A percentile compares a stretch with the other conserved stretches of the same genome.
These are phyloP conservation scores for Phytophthora capsici DNA, from an alignment of 352 stramenopile genomes.

Conservation along the genomic window DNA sequence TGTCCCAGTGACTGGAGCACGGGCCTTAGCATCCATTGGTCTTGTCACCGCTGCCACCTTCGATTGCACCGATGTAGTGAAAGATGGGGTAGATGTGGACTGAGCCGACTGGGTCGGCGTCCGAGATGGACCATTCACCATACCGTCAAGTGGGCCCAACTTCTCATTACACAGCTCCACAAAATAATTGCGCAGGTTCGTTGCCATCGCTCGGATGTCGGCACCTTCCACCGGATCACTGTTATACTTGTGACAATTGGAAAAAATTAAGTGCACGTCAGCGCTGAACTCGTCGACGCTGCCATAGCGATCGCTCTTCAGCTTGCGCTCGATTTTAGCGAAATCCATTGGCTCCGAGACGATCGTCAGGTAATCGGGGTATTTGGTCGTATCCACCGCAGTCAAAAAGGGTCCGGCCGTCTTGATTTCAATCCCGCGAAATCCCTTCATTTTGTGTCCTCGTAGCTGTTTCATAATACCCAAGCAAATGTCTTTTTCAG, in stretches of 20 bases:
- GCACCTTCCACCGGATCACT: slow-evolving; percentile 85
- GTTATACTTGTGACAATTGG: slow-evolving; percentile 91
- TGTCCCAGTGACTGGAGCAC: slow-evolving; percentile 2
- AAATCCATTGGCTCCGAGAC: slow-evolving; percentile 89
- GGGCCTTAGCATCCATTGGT: slow-evolving; percentile 15
- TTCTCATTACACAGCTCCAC: slow-evolving; percentile 76
- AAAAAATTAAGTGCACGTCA: slow-evolving; percentile 89
- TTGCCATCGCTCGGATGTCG: slow-evolving; percentile 88
- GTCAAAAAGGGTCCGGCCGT: slow-evolving; percentile 84
- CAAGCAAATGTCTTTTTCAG: slow-evolving; percentile 69
- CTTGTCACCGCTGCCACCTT: slow-evolving; percentile 18
- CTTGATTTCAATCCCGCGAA: slow-evolving; percentile 80
- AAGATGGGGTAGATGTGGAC: not conserved
- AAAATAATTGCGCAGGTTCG: slow-evolving; percentile 83
- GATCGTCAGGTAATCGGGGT: slow-evolving; percentile 82
- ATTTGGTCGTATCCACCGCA: slow-evolving; percentile 87
- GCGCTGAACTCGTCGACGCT: slow-evolving; percentile 84
- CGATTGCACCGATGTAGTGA: slow-evolving; percentile 14
- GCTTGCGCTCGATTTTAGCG: slow-evolving; percentile 86
- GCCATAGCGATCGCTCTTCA: slow-evolving; percentile 84
- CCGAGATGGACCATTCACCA: slow-evolving; percentile 24
- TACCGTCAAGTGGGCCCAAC: slow-evolving; percentile 48
- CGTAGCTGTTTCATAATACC: slow-evolving; percentile 77
- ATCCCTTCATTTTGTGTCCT: slow-evolving; percentile 87
- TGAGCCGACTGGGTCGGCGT: slow-evolving; percentile 22